Evolutionary conservation across 2,329 filamentous ascomycete genomes (phyloP), one percentile per base, ranked within the genome.

Genomic region (Phaeosphaeriaceae sp.): DNA sequence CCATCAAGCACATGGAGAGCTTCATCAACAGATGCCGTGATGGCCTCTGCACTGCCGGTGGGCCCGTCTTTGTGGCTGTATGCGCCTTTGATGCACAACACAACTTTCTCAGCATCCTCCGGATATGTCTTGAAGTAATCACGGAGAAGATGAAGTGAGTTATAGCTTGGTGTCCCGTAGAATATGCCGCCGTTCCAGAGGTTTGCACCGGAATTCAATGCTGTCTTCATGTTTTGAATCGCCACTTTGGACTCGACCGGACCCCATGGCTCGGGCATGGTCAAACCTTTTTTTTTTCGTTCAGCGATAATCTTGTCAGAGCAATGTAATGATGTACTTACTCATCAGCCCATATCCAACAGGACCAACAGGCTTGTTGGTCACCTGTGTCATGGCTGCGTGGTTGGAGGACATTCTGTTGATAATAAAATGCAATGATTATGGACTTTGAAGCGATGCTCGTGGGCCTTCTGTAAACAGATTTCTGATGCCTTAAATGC

Each of bases 91-190:
- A 83, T 76, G 48, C 69, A 77, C 11, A 83, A 48, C 6, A 81
- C 74, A 3, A 83, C 77, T 56, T 80, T 80, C 44, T 73, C 61
- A 1, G 77, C 79, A 62, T 83, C 79, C 46, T 78, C 73, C 1
- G 82, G 81, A 58, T 83, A 79, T 58, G 79, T 77, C n/a, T 69
- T 68, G 58, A 83, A 84, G 69, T 83, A 83, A 20, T 74, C 69
- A 17, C 76, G 71, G 15, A 84, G 70, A 15, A 84, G 67, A 20
- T 78, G 73, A 1, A 83, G 68, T 13, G 71, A 76, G 65, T 81
- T 83, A 52, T 66, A 63, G 13, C 78, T 72, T 0, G 76, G 69
- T 5, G 74, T 69, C 20, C 80, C 80, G 67, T 81, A 81, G 59
- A 80, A 65, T 50, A 77, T 74, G 49, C 78, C 80, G 17, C 74